Conservation (phyloP, 2,329 filamentous ascomycete species). For the Botryotinia narcissicola region DNA sequence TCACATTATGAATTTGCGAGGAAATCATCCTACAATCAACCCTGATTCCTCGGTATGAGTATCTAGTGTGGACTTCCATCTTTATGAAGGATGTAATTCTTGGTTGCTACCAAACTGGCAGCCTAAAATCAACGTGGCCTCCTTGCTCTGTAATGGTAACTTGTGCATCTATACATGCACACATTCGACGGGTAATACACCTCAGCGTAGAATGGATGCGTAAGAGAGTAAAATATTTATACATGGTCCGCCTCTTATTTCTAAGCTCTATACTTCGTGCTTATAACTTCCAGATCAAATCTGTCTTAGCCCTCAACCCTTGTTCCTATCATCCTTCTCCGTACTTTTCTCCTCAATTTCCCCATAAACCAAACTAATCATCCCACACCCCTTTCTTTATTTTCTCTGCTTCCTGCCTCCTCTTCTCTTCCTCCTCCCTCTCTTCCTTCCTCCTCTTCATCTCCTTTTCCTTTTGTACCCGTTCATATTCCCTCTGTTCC, state of each 20-base stretch:
- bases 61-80: background rate
- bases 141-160: background rate
- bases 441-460: conserved; percentile 72
- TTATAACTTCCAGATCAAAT: background rate
- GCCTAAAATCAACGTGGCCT: background rate
- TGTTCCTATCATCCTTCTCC: background rate
- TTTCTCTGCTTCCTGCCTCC: conserved; percentile 64
- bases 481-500: conserved; percentile 85
- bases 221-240: background rate
- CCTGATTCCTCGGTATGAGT: background rate
- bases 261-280: background rate
- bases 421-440: conserved; percentile 58
- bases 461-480: conserved; percentile 79
- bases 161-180: background rate
- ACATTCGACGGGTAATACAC: background rate
- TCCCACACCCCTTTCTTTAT: conserved; percentile 89
- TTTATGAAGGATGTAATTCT: background rate
- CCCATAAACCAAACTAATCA: conserved; percentile 45
- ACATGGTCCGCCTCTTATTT: background rate
- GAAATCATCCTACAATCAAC: background rate
- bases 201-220: background rate
- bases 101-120: background rate
- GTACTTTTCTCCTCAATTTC: background rate
- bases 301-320: background rate
- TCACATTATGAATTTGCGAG: background rate